A percentile compares a stretch with the other conserved stretches of the same genome.
These are phyloP conservation scores for Fusarium concolor DNA, from an alignment of 2,329 filamentous ascomycete species.

Conservation along the genomic window DNA sequence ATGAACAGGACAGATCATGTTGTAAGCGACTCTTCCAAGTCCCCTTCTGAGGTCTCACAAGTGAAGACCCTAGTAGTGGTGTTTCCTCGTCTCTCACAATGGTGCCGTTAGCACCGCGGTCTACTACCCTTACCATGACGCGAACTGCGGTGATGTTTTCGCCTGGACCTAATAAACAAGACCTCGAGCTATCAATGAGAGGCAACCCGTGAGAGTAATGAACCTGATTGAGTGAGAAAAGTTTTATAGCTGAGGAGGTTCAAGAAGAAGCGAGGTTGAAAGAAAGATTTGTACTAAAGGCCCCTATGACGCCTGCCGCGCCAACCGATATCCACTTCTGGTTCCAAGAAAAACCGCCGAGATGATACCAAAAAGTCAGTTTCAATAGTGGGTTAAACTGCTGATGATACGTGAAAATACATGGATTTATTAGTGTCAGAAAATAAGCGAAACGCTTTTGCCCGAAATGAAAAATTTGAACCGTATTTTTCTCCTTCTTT, in stretches of 20 bases:
- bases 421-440: neutral
- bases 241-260: neutral
- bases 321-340: slow-evolving; percentile 31
- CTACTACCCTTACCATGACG: slow-evolving; percentile 14
- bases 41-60: neutral
- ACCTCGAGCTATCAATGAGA: neutral
- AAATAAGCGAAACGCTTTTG: neutral
- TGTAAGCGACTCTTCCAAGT: slow-evolving; percentile 20
- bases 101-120: neutral
- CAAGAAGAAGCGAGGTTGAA: slow-evolving; percentile 13
- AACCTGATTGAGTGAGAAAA: neutral
- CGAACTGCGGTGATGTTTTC: too few relatives aligned
- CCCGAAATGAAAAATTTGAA: neutral
- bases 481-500: neutral
- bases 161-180: accelerated
- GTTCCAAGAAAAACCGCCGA: slow-evolving; percentile 15
- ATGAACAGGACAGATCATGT: slow-evolving; percentile 56
- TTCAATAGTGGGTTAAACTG: neutral
- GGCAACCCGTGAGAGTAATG: neutral
- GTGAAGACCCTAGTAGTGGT: slow-evolving; percentile 24
- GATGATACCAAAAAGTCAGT: slow-evolving; percentile 5
- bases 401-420: neutral
- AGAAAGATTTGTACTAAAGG: slow-evolving; percentile 24
- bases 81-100: slow-evolving; percentile 34
- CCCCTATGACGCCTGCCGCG: slow-evolving; percentile 33